A percentile compares a stretch with the other conserved stretches of the same genome.
Evolutionary conservation across 2,329 filamentous ascomycete genomes (phyloP).

Genomic region (Lachnellula willkommii): DNA sequence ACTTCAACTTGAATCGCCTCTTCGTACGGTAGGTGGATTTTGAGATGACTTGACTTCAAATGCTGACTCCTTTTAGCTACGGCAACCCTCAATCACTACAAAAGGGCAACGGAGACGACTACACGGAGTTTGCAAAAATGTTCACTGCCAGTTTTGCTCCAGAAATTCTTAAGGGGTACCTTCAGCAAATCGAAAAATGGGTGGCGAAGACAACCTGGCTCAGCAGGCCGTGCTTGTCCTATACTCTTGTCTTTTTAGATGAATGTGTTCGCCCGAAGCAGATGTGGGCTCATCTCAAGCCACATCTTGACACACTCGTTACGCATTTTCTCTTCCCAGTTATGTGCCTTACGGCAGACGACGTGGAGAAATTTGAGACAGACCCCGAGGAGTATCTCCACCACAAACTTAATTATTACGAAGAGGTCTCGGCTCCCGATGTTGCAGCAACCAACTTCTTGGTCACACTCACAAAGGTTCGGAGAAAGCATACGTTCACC

Average conservation of each 20-base stretch:
- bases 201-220: conserved; percentile 91
- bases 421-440: conserved; percentile 92
- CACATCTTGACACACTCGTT: conserved; percentile 87
- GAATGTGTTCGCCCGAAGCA: conserved; percentile 96
- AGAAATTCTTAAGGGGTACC: conserved; percentile 91
- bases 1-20: conserved; percentile 92
- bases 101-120: conserved; percentile 69
- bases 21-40: conserved; percentile 70
- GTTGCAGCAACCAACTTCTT: conserved; percentile 96
- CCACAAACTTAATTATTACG: conserved; percentile 95
- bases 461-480: conserved; percentile 86
- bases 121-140: conserved; percentile 77
- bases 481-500: conserved; percentile 92
- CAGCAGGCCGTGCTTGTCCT: conserved; percentile 87
- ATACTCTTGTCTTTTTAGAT: conserved; percentile 90
- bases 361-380: conserved; percentile 87
- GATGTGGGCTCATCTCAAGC: conserved; percentile 92
- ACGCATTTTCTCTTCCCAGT: conserved; percentile 95
- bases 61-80: conserved; percentile 54
- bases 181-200: conserved; percentile 95
- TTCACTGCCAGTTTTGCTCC: conserved; percentile 91
- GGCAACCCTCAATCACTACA: conserved; percentile 76
- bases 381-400: conserved; percentile 97
- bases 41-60: neutral
- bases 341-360: conserved; percentile 84